These are phyloP conservation scores for Maudiozyma barnettii DNA, from an alignment of 805 yeast genomes.

Conservation along the genomic window DNA sequence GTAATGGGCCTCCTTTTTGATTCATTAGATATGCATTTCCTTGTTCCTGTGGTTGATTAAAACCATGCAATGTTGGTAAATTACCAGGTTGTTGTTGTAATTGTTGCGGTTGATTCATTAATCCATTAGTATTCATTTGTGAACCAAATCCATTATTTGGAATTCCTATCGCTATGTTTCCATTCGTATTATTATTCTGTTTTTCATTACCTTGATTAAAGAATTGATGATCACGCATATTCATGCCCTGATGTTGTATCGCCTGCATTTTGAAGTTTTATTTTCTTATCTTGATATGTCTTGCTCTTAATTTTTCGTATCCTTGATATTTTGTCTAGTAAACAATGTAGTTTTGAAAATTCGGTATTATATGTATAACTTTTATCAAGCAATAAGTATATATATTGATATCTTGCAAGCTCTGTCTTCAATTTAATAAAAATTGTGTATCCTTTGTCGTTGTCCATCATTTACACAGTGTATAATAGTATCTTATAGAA, in stretches of 20 bases:
- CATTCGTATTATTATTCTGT: slow-evolving; percentile 20
- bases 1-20: slow-evolving; percentile 22
- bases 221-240: slow-evolving; percentile 24
- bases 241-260: slow-evolving; percentile 22
- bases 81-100: slow-evolving; percentile 8
- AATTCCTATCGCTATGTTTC: slow-evolving; percentile 20
- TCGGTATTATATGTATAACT: too few species aligned
- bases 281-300: background rate
- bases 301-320: background rate
- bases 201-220: slow-evolving; percentile 21
- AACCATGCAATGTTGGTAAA: slow-evolving; percentile 10
- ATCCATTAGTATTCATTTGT: slow-evolving; percentile 18
- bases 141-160: slow-evolving; percentile 23
- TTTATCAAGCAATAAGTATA: too few species aligned
- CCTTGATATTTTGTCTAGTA: too few species aligned
- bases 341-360: too few species aligned
- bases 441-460: too few species aligned
- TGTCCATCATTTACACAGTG: too few species aligned
- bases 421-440: too few species aligned
- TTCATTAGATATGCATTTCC: slow-evolving; percentile 19
- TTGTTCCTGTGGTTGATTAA: slow-evolving; percentile 10
- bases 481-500: too few species aligned
- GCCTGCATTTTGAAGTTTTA: slow-evolving; percentile 15
- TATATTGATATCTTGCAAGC: too few species aligned
- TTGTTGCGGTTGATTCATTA: slow-evolving; percentile 13